These are phyloP conservation scores for Volvox reticuliferus DNA, from an alignment of 139 green algal genomes.

Conservation along the genomic window DNA sequence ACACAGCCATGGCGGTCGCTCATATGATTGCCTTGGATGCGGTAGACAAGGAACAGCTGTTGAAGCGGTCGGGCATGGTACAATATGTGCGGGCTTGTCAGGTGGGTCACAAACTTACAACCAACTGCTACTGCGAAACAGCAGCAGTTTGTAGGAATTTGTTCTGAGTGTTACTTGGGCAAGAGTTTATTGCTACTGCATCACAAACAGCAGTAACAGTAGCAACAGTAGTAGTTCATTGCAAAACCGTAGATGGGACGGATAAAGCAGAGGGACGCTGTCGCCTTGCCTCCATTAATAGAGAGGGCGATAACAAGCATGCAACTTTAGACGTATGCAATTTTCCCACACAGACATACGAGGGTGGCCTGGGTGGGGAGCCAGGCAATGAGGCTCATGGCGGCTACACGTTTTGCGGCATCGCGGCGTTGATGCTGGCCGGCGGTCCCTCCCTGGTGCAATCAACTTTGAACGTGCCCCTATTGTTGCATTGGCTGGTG, in stretches of 20 bases:
- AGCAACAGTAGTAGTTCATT: too few relatives aligned
- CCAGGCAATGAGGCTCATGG: slow-evolving; percentile 97
- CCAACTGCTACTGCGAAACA: too few relatives aligned
- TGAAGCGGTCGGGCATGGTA: slow-evolving; percentile 57
- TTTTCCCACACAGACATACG: slow-evolving; percentile 76
- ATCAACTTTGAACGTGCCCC: slow-evolving; percentile 73
- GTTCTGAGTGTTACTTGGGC: too few relatives aligned
- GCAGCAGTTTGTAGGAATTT: too few relatives aligned
- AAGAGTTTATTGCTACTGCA: too few relatives aligned
- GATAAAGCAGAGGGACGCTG: too few relatives aligned
- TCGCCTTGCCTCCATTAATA: too few relatives aligned
- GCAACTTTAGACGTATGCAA: neutral
- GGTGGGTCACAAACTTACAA: slow-evolving; percentile 50
- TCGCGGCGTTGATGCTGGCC: slow-evolving; percentile 84
- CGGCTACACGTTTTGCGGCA: slow-evolving; percentile 97
- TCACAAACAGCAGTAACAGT: too few relatives aligned
- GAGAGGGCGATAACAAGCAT: too few relatives aligned
- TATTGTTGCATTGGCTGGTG: slow-evolving; percentile 82
- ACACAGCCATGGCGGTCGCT: slow-evolving; percentile 88
- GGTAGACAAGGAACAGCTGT: slow-evolving; percentile 63
- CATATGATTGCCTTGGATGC: slow-evolving; percentile 84
- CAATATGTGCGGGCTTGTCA: slow-evolving; percentile 81
- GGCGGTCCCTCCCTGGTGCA: slow-evolving; percentile 49
- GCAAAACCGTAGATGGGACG: too few relatives aligned
- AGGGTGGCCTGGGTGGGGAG: slow-evolving; percentile 96